These are phyloP conservation scores for Aspergillus tamarii DNA, from an alignment of 2,329 filamentous ascomycete species.

Conservation along the genomic window DNA sequence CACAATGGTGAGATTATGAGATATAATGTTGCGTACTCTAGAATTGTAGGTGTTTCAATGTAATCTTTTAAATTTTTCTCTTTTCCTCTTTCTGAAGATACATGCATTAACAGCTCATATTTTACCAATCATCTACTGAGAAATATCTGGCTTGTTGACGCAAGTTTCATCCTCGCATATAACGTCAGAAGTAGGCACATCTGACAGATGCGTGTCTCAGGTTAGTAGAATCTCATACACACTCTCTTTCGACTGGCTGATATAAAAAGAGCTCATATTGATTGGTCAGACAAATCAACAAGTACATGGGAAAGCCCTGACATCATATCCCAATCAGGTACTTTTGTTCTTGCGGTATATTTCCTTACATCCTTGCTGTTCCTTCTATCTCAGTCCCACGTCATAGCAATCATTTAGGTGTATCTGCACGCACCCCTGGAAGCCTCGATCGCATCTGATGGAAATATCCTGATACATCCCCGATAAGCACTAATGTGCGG, in stretches of 20 bases:
- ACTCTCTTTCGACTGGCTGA: not conserved
- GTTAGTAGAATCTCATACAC: not conserved
- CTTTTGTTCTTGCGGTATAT: not conserved
- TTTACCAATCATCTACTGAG: not conserved
- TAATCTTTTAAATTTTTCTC: too few species aligned
- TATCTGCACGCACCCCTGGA: not conserved
- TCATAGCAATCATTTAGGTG: not conserved
- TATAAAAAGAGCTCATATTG: not conserved
- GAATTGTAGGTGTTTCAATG: too few species aligned
- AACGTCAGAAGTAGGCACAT: not conserved
- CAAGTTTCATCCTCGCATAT: not conserved
- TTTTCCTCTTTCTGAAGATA: too few species aligned
- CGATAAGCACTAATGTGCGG: too few species aligned
- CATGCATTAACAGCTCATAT: too few species aligned
- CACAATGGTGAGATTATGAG: not conserved
- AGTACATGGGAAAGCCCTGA: not conserved
- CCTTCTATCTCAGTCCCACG: too few species aligned
- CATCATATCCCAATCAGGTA: not conserved
- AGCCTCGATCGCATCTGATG: not conserved
- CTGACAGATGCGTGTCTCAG: not conserved
- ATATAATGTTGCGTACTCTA: too few species aligned
- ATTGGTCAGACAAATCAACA: not conserved
- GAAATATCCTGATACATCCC: not conserved
- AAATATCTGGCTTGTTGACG: not conserved
- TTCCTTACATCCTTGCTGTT: not conserved